Evolutionary conservation across 2,329 filamentous ascomycete genomes (phyloP).

Genomic region (Talaromyces funiculosus): DNA sequence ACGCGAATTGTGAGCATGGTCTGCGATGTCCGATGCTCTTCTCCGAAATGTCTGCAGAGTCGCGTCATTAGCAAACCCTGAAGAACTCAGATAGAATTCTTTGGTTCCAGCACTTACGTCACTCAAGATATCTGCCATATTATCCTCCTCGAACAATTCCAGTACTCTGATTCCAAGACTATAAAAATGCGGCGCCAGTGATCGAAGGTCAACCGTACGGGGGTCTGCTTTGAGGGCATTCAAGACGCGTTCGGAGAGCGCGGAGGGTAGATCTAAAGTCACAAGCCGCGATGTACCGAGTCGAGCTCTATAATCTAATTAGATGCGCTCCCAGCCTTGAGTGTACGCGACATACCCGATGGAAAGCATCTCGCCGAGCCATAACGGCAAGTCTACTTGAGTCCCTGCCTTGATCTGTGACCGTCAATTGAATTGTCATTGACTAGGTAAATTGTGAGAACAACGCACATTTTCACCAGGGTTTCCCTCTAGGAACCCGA

Average conservation of each 20-base stretch:
- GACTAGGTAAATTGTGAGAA: no score
- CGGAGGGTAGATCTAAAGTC: slow-evolving; percentile 72
- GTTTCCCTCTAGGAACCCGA: slow-evolving; percentile 87
- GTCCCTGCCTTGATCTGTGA: slow-evolving; percentile 71
- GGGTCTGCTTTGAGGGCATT: slow-evolving; percentile 90
- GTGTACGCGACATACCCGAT: slow-evolving; percentile 36
- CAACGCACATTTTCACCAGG: slow-evolving; percentile 52
- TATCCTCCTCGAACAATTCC: slow-evolving; percentile 86
- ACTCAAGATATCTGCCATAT: slow-evolving; percentile 64
- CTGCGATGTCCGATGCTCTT: slow-evolving; percentile 73
- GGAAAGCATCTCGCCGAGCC: slow-evolving; percentile 85
- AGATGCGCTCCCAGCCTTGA: background rate
- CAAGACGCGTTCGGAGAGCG: slow-evolving; percentile 71
- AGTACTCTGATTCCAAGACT: slow-evolving; percentile 77
- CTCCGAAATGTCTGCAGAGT: slow-evolving; percentile 64
- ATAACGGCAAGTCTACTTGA: slow-evolving; percentile 76
- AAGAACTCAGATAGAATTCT: no score
- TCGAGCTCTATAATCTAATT: slow-evolving; percentile 28
- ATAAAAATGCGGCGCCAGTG: slow-evolving; percentile 83
- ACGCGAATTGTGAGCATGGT: slow-evolving; percentile 81
- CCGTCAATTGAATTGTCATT: background rate
- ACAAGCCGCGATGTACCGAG: slow-evolving; percentile 55
- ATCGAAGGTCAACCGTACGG: slow-evolving; percentile 73
- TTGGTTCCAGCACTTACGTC: slow-evolving; percentile 42
- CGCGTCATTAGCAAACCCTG: background rate